Conservation (phyloP, 1,139 yeast genomes). For the Arxiozyma bovina region DNA sequence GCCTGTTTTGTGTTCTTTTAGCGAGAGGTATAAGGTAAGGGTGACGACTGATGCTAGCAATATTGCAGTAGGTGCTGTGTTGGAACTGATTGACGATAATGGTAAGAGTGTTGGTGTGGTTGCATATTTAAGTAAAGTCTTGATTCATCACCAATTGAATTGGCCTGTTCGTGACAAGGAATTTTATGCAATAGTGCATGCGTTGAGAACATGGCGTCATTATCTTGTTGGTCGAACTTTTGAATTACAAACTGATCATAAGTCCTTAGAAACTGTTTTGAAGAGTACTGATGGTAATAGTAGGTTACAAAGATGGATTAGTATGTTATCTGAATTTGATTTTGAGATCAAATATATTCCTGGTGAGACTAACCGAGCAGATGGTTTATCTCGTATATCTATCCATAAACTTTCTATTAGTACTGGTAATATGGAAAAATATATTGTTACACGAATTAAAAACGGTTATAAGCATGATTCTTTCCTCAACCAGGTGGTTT, state of each 20-base stretch:
- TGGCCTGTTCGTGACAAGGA: neutral
- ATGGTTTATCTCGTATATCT: neutral
- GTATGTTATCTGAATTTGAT: neutral
- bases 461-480: no score
- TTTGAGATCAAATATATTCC: neutral
- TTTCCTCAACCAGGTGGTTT: no score
- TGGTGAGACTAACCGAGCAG: neutral
- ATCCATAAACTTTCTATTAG: no score
- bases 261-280: neutral
- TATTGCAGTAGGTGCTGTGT: neutral
- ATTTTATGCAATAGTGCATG: neutral
- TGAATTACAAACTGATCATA: neutral
- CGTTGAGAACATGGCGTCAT: neutral
- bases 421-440: neutral
- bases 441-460: no score
- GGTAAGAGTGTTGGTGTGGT: constrained; percentile 1
- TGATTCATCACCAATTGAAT: neutral
- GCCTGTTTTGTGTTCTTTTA: neutral
- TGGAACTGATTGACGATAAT: neutral
- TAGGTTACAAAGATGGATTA: neutral
- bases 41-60: constrained; percentile 1
- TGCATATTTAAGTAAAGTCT: neutral
- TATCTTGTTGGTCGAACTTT: neutral
- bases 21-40: neutral
- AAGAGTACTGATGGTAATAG: neutral